A percentile compares a stretch with the other conserved stretches of the same genome.
These are phyloP conservation scores for Leishmania major DNA, from an alignment of 208 protist species.

Conservation along the genomic window DNA sequence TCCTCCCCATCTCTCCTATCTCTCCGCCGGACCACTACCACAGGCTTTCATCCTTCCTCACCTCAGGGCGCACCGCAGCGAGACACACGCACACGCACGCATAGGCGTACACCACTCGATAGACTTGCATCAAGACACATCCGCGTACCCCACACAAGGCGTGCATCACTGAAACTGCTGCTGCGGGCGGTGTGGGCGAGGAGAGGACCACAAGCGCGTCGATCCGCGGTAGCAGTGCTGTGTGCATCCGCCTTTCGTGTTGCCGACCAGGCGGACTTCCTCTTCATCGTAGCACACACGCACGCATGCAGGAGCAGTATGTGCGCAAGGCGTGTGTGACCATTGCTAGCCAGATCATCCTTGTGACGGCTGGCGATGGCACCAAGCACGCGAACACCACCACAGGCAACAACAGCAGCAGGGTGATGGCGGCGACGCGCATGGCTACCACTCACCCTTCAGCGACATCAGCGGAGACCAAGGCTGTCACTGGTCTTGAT, in stretches of 20 bases:
- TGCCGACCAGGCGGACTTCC: not conserved
- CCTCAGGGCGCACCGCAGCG: not conserved
- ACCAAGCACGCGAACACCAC: not conserved
- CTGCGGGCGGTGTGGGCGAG: not conserved
- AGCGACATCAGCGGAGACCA: not conserved
- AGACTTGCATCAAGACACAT: not conserved
- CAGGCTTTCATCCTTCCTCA: not conserved
- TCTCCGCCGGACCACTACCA: too few species aligned
- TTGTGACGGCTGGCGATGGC: slow-evolving; percentile 3
- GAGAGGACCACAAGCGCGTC: not conserved
- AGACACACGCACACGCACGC: not conserved
- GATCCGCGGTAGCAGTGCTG: not conserved
- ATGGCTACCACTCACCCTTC: not conserved
- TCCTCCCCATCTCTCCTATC: not conserved
- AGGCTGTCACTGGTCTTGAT: slow-evolving; percentile 10
- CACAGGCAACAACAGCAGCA: not conserved
- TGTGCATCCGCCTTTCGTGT: not conserved
- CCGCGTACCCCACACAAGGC: not conserved
- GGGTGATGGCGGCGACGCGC: not conserved
- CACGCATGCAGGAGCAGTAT: slow-evolving; percentile 59
- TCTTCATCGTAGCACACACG: not conserved
- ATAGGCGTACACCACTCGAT: not conserved
- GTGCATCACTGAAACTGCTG: not conserved
- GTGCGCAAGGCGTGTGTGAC: slow-evolving; percentile 43
- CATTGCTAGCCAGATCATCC: slow-evolving; percentile 54